A percentile compares a stretch with the other conserved stretches of the same genome.
phyloP scores from a whole-genome alignment of 2,329 filamentous ascomycete species.

The Arachnopeziza araneosa region DNA sequence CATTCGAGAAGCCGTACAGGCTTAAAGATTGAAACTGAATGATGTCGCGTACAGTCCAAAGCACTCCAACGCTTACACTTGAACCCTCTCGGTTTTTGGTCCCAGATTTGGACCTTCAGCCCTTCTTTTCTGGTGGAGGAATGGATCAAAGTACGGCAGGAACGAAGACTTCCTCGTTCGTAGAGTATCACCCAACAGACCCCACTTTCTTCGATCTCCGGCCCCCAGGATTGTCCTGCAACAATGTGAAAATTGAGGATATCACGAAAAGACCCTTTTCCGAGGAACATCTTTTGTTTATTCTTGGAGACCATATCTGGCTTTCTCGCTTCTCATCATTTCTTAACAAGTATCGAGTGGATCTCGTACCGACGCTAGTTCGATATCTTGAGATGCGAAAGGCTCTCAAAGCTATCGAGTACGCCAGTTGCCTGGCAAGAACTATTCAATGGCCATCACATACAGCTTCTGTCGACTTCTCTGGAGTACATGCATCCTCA shows the following conservation, averaged over 20 bases:
- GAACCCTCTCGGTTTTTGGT: not conserved
- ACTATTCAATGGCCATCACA: constrained; percentile 22
- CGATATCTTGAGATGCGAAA: constrained; percentile 22
- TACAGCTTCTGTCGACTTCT: constrained; percentile 21
- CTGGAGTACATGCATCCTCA: constrained; percentile 15
- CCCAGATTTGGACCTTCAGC: not conserved
- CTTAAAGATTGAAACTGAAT: not conserved
- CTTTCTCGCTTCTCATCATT: constrained; percentile 18
- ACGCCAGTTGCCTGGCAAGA: constrained; percentile 20
- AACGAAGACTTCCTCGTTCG: not conserved
- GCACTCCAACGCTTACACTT: not conserved
- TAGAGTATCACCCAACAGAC: not conserved
- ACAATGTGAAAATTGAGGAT: constrained; percentile 11
- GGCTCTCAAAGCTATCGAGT: constrained; percentile 23
- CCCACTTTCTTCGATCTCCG: constrained; percentile 3
- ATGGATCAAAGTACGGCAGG: not conserved
- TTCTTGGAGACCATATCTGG: constrained; percentile 15
- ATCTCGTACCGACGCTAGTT: constrained; percentile 18
- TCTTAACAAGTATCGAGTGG: constrained; percentile 17
- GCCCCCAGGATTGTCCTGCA: not conserved
- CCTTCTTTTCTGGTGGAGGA: not conserved
- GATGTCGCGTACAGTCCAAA: not conserved
- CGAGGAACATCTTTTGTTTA: constrained; percentile 17
- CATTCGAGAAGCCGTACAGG: not conserved
- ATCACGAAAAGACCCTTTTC: constrained; percentile 13